Conservation (phyloP, 306 rosid species). For the Clitoria ternatea region DNA sequence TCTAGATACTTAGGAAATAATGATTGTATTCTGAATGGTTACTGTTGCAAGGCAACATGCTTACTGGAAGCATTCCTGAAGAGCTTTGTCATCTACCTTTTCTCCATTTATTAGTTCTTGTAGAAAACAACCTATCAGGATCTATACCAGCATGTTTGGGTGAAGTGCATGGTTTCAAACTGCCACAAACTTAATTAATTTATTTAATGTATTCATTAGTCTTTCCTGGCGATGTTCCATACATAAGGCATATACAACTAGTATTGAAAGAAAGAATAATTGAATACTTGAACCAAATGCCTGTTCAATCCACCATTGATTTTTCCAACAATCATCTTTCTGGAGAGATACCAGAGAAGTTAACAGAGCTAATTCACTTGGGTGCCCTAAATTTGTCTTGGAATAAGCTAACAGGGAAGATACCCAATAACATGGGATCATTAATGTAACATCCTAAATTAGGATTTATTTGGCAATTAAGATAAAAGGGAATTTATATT, state of each 20-base stretch:
- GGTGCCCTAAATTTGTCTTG: background rate
- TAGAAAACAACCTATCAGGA: background rate
- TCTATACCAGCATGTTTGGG: constrained; percentile 7
- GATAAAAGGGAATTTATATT: no score
- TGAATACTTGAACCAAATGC: background rate
- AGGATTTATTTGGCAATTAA: no score
- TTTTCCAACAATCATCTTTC: background rate
- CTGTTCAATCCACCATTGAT: background rate
- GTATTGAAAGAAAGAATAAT: background rate
- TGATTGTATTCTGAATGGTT: no score
- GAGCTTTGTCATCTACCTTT: background rate
- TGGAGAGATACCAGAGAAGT: background rate
- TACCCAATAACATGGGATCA: background rate
- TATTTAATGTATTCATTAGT: no score
- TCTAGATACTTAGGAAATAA: no score
- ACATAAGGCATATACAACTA: background rate
- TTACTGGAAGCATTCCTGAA: background rate
- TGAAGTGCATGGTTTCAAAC: background rate
- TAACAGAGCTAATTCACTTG: constrained; percentile 2
- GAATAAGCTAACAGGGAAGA: background rate
- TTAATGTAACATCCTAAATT: no score
- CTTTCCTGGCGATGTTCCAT: no score
- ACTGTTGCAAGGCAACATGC: background rate
- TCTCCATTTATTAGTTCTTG: background rate
- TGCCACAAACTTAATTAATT: background rate